Base-by-base conservation (phyloP, 352 stramenopile genomes). In the Pythium phragmitis region DNA sequence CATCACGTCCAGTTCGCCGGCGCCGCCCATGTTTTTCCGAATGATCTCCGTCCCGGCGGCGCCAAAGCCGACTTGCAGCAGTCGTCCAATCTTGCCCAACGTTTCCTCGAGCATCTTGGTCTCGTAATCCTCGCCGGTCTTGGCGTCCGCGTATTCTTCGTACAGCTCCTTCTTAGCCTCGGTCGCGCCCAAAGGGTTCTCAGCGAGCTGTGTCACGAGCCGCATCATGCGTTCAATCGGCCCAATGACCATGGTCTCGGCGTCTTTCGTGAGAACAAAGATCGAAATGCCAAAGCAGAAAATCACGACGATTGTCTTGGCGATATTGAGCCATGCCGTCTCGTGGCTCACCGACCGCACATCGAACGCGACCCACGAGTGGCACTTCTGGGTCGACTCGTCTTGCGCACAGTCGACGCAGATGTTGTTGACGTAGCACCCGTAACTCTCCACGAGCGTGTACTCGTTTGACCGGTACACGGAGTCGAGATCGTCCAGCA, bases 31-130 rank as follows among this genome's bases (percentile, higher is more conserved):
- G 72, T 99, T 99, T 30, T 98, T 98, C 3, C 92, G 95, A 72
- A 99, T 99, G 57, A 99, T 99, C 70, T 98, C 96, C 0, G 86
- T 93, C 13, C 95, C 96, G n/a, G 97, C 97, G 14, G 97, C 96
- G 30, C 97, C 97, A 82, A 98, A 99, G 8, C 97, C 98, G 43
- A 99, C 97, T 60, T 98, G 87, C 7, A 99, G 72, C 13, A 99
- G 73, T 42, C 95, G 80, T 11, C 94, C 91, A 65, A 99, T 99
- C 67, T 95, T 96, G 30, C 89, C 86, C 36, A 99, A 91, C 4
- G 96, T 98, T 43, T 97, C 80, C 64, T 98, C 89, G 3, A 99
- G 83, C 75, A 99, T 92, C 42, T 93, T 95, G 3, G 97, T 99
- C 72, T 99, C 97, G 71, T 98, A 98, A 55, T 97, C 89, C 26